A percentile compares a stretch with the other conserved stretches of the same genome.
Conservation (phyloP, 352 stramenopile species). For the Stramenopiles sp. region DNA sequence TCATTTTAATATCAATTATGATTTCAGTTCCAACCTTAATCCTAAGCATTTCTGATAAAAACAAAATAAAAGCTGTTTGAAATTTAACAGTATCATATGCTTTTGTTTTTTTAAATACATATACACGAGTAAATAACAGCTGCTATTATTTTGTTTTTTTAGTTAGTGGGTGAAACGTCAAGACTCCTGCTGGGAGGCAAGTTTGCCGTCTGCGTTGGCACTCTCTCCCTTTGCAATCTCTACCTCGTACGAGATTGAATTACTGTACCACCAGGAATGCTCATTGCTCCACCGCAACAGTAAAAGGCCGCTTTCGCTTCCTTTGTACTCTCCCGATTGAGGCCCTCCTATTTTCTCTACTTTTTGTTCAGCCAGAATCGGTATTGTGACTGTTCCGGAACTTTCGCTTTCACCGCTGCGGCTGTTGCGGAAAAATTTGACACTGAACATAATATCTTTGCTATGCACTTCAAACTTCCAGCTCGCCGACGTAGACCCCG, state of each 20-base stretch:
- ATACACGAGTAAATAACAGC: too few species aligned
- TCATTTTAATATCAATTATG: too few species aligned
- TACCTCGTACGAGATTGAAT: not conserved
- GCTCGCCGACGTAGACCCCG: not conserved
- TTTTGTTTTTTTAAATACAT: too few species aligned
- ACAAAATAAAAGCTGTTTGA: too few species aligned
- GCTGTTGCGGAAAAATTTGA: slow-evolving; percentile 7
- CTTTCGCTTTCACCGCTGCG: not conserved
- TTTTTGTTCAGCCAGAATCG: not conserved
- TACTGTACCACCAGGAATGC: slow-evolving; percentile 8
- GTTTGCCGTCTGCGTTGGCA: too few species aligned
- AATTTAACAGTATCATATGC: too few species aligned
- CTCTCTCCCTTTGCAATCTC: too few species aligned
- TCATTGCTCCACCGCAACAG: slow-evolving; percentile 2
- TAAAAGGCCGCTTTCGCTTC: not conserved
- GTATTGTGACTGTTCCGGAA: not conserved
- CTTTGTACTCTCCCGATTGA: not conserved
- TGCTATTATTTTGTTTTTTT: too few species aligned
- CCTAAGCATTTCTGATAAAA: too few species aligned
- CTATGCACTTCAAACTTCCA: slow-evolving; percentile 7
- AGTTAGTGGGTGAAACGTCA: too few species aligned
- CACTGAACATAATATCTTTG: slow-evolving; percentile 12
- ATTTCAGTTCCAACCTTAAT: too few species aligned
- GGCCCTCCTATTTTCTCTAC: not conserved
- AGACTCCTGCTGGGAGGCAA: too few species aligned